A percentile compares a stretch with the other conserved stretches of the same genome.
Evolutionary conservation across 177 flowering plant species (phyloP).

Genomic region (Tripterygium wilfordii): DNA sequence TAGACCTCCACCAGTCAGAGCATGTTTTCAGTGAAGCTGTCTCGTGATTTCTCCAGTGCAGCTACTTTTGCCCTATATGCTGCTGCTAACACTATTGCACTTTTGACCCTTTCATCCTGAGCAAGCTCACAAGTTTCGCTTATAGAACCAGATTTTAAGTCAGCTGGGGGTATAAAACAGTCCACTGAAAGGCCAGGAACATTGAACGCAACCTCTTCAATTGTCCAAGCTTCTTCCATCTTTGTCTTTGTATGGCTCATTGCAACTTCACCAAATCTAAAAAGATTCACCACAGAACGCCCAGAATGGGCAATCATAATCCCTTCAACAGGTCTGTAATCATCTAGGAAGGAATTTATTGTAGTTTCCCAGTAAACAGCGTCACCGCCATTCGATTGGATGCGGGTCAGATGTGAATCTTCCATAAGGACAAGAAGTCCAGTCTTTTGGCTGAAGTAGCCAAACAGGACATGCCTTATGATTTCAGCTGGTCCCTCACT

Average conservation of each 20-base stretch:
- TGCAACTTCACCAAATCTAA: slow-evolving; percentile 52
- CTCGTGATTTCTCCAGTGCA: slow-evolving; percentile 36
- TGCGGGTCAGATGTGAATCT: slow-evolving; percentile 63
- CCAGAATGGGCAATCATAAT: slow-evolving; percentile 64
- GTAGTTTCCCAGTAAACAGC: slow-evolving; percentile 66
- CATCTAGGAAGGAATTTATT: slow-evolving; percentile 48
- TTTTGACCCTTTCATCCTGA: slow-evolving; percentile 32
- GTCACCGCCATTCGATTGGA: slow-evolving; percentile 53
- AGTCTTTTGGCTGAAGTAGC: slow-evolving; percentile 62
- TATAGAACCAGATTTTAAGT: slow-evolving; percentile 30
- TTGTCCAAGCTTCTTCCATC: slow-evolving; percentile 65
- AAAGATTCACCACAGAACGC: slow-evolving; percentile 51
- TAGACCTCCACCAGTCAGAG: slow-evolving; percentile 41
- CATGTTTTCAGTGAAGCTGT: slow-evolving; percentile 19
- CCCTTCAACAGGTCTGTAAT: slow-evolving; percentile 56
- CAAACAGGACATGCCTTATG: slow-evolving; percentile 53
- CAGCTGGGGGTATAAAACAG: slow-evolving; percentile 61
- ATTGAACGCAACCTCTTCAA: slow-evolving; percentile 58
- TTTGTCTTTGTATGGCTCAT: slow-evolving; percentile 59
- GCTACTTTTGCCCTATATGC: slow-evolving; percentile 48
- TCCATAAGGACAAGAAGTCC: slow-evolving; percentile 58
- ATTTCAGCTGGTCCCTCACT: slow-evolving; percentile 69
- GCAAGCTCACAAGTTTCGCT: slow-evolving; percentile 40
- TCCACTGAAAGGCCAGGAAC: slow-evolving; percentile 51
- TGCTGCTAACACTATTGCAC: slow-evolving; percentile 21